Base-by-base conservation (phyloP, 2,329 filamentous ascomycete genomes). In the Fusarium graminum region DNA sequence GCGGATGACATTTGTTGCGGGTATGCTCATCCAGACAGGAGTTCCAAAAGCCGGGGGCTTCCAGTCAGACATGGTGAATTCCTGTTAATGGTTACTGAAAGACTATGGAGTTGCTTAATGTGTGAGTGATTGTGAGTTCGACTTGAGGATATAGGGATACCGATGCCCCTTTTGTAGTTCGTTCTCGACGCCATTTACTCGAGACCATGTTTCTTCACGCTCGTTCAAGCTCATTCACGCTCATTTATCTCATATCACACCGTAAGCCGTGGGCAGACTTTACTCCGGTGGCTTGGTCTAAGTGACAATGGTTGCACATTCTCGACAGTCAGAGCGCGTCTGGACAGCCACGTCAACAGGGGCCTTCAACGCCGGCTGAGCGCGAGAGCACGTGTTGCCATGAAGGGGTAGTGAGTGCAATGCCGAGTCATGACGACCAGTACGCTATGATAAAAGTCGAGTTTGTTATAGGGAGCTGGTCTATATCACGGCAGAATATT, bases 21-120 rank as follows among this genome's bases (percentile, higher is more conserved):
- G 71, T 22, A 75, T 75, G 7, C 53, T 59, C 63, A 75, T 68
- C 74, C 74, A 75, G 16, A 72, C 59, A 4, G 74, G 74, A 11
- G 65, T 67, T 26, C 74, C 74, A 58, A 70, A 73, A 39, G 64
- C 65, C 3, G 74, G 74, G 12, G 73, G 71, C 39, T 74, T 75
- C 74, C 74, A 75, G 2, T 74, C 72, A 25, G 71, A 58, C 70
- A 74, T 74, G 42, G 25, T 40, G 40, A n/a, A 3, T 6, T 2
- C 7, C 22, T 30, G 6, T 10, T 19, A 30, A 28, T 9, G 40
- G n/a, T 17, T 17, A 17, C 52, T 32, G 3, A 16, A 16, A 10
- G 4, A 6, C 11, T n/a, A 10, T 36, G 25, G 32, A 36, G 13
- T 40, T 52, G 22, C 8, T 36, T 41, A 32, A 22, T 13, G 16